phyloP scores from a whole-genome alignment of 257 asterid genomes.

The Craterostigma plantagineum region DNA sequence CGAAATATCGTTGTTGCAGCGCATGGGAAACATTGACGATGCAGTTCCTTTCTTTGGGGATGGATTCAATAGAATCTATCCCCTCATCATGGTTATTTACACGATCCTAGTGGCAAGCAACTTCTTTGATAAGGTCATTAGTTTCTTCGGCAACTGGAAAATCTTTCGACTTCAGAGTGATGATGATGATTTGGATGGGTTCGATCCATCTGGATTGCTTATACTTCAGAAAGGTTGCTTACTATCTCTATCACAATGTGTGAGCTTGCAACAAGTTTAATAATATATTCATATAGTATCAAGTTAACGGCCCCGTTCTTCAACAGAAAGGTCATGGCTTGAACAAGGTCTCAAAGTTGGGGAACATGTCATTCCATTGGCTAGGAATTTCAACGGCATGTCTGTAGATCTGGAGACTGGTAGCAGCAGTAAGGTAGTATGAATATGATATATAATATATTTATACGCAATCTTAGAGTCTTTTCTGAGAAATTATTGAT shows the following conservation, averaged over 20 bases:
- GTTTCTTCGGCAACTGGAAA: constrained; percentile 89
- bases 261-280: background rate
- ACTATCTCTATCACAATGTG: background rate
- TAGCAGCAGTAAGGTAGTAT: constrained; percentile 28
- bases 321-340: constrained; percentile 71
- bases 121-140: constrained; percentile 75
- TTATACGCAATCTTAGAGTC: no score
- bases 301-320: no score
- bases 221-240: constrained; percentile 72
- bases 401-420: constrained; percentile 57
- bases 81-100: constrained; percentile 92
- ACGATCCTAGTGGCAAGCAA: constrained; percentile 89
- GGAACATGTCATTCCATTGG: constrained; percentile 91
- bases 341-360: constrained; percentile 91
- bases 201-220: constrained; percentile 91
- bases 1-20: constrained; percentile 26
- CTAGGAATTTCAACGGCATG: constrained; percentile 74
- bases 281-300: background rate
- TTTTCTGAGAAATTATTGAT: background rate
- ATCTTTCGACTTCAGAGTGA: constrained; percentile 56
- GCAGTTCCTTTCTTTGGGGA: constrained; percentile 91
- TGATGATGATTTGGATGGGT: constrained; percentile 81
- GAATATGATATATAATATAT: constrained; percentile 9
- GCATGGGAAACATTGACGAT: constrained; percentile 87
- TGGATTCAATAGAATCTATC: constrained; percentile 86